These are phyloP conservation scores for Acacia crassicarpa DNA, from an alignment of 306 rosid genomes.

Conservation along the genomic window DNA sequence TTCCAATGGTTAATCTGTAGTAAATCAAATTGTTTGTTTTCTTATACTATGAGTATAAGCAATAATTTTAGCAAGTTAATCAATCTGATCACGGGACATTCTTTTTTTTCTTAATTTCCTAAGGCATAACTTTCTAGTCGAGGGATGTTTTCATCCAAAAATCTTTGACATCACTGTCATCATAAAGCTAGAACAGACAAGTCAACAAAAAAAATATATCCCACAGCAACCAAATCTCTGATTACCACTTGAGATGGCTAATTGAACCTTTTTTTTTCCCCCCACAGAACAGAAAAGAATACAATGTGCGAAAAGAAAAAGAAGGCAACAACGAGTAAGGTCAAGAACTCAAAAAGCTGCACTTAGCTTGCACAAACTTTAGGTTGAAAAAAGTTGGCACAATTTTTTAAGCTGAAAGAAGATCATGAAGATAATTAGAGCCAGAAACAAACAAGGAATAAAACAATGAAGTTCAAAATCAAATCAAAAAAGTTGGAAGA, in stretches of 20 bases:
- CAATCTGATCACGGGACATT: too few species aligned
- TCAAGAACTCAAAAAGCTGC: neutral
- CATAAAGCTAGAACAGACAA: neutral
- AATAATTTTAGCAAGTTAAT: too few species aligned
- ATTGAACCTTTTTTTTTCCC: neutral
- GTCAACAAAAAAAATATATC: neutral
- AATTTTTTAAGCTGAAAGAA: neutral
- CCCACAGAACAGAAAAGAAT: too few species aligned
- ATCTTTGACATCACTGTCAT: neutral
- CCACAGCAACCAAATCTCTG: neutral
- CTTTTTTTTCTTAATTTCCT: neutral
- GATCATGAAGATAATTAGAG: neutral
- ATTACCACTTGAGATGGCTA: neutral
- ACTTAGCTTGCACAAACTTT: neutral
- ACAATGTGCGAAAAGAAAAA: neutral
- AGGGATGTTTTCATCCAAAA: neutral
- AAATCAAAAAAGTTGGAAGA: neutral
- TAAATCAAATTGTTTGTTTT: too few species aligned
- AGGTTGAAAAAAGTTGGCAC: neutral
- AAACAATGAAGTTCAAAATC: constrained; percentile 4
- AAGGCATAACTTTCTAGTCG: neutral
- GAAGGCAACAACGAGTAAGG: neutral
- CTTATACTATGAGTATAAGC: too few species aligned
- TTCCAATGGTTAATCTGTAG: too few species aligned
- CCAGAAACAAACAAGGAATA: neutral